Percentiles rank a stretch among this genome's conserved stretches.
phyloP scores from a whole-genome alignment of 768 basidiomycete genomes.

The button mushroom (Agaricus bisporus) region DNA sequence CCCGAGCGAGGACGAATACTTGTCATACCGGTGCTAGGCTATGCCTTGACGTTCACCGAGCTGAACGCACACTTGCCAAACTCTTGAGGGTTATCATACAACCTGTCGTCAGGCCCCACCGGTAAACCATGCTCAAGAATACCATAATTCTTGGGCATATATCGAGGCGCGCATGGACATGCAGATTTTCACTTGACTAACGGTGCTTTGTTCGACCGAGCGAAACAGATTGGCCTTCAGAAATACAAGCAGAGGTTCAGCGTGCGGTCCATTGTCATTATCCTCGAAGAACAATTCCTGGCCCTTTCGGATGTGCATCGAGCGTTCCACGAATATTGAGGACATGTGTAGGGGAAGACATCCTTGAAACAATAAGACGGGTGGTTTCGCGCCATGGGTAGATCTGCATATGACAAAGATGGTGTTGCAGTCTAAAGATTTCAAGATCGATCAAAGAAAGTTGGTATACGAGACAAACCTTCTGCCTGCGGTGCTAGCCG shows the following conservation, averaged over 20 bases:
- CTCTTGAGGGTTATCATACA: slow-evolving; percentile 49
- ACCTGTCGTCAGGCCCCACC: slow-evolving; percentile 38
- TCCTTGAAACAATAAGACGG: slow-evolving; percentile 84
- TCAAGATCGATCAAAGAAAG: slow-evolving; percentile 66
- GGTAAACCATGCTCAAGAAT: slow-evolving; percentile 67
- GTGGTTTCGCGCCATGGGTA: slow-evolving; percentile 64
- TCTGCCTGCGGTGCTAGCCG: slow-evolving; percentile 61
- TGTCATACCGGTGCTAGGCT: no score
- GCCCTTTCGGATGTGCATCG: slow-evolving; percentile 88
- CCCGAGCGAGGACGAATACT: no score
- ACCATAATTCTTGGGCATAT: slow-evolving; percentile 67
- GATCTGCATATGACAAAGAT: slow-evolving; percentile 33
- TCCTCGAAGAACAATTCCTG: slow-evolving; percentile 90
- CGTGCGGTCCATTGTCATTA: slow-evolving; percentile 81
- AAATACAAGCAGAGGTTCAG: slow-evolving; percentile 88
- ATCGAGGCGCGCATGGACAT: slow-evolving; percentile 48
- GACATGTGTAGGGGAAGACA: slow-evolving; percentile 87
- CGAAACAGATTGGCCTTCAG: slow-evolving; percentile 77
- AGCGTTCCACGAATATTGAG: slow-evolving; percentile 82
- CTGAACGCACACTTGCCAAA: no score
- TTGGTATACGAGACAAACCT: slow-evolving; percentile 50
- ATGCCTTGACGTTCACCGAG: no score
- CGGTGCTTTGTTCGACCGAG: slow-evolving; percentile 69
- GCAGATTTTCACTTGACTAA: neutral
- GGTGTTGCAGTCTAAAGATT: slow-evolving; percentile 83